A percentile compares a stretch with the other conserved stretches of the same genome.
Evolutionary conservation across 2,329 filamentous ascomycete genomes (phyloP).

Genomic region (Clonostachys sp.): DNA sequence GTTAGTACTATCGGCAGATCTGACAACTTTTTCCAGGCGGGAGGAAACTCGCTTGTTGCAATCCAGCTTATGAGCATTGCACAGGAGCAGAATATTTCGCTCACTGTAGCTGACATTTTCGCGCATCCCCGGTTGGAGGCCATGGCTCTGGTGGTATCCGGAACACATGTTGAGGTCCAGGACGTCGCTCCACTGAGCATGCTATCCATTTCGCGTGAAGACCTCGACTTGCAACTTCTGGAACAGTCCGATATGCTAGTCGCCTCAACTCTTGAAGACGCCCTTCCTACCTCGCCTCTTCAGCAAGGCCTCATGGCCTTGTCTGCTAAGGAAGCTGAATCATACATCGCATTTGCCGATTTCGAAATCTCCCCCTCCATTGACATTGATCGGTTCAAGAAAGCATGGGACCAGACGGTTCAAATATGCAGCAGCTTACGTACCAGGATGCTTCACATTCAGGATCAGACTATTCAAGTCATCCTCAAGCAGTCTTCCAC

Average conservation of each 20-base stretch:
- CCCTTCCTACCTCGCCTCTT: constrained; percentile 42
- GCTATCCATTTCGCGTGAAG: background rate
- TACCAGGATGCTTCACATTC: constrained; percentile 9
- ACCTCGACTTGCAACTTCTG: background rate
- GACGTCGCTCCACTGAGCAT: background rate
- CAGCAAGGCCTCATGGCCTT: constrained; percentile 45
- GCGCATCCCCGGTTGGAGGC: background rate
- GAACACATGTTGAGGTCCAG: background rate
- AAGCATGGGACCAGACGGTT: constrained; percentile 9
- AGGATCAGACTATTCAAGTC: constrained; percentile 4
- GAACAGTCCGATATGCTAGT: constrained; percentile 3
- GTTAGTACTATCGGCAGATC: constrained; percentile 2
- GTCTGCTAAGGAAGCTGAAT: constrained; percentile 23
- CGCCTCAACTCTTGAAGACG: constrained; percentile 29
- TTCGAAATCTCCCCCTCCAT: constrained; percentile 3
- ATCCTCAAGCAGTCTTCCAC: constrained; percentile 1
- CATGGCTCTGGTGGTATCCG: background rate
- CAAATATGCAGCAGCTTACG: constrained; percentile 7
- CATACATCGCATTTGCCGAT: constrained; percentile 9
- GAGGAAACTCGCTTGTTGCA: constrained; percentile 9
- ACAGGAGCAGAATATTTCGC: background rate
- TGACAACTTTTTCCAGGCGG: constrained; percentile 6
- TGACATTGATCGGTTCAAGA: constrained; percentile 6
- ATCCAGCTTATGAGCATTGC: constrained; percentile 3
- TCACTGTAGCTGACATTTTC: constrained; percentile 1